phyloP scores from a whole-genome alignment of 495 filamentous ascomycete species.

The Lasiosphaeria miniovina region DNA sequence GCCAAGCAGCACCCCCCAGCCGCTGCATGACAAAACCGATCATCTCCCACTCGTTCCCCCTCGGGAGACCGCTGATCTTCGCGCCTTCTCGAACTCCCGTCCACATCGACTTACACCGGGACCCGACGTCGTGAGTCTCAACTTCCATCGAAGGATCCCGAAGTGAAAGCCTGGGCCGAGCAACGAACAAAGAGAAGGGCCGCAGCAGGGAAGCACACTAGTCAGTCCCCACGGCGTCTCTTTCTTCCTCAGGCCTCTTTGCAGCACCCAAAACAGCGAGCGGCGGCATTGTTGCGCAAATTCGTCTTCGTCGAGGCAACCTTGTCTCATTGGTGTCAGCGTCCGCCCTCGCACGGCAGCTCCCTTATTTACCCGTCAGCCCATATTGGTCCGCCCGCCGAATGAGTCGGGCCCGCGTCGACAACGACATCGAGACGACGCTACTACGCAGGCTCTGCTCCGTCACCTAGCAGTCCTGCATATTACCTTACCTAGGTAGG shows the following conservation, averaged over 20 bases:
- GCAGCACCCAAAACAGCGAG: constrained; percentile 8
- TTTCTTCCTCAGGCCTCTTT: background rate
- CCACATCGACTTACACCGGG: too few species aligned
- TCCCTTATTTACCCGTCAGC: constrained; percentile 34
- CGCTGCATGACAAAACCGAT: constrained; percentile 1
- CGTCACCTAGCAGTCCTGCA: constrained; percentile 8
- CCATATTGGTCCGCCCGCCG: constrained; percentile 29
- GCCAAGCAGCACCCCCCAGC: background rate
- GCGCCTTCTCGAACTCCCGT: background rate
- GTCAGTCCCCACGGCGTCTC: background rate
- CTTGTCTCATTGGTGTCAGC: constrained; percentile 30
- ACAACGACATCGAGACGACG: background rate
- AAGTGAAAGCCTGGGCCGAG: too few species aligned
- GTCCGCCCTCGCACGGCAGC: constrained; percentile 22
- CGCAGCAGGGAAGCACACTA: background rate
- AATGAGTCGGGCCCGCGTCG: background rate
- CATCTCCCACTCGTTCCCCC: background rate
- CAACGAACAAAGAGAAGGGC: background rate
- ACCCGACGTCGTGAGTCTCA: too few species aligned
- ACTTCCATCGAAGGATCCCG: too few species aligned
- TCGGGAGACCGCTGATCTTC: background rate
- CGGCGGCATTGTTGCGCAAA: constrained; percentile 33
- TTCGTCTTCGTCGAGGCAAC: constrained; percentile 16
- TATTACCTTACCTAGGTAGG: background rate
- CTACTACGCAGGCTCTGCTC: constrained; percentile 6